These are phyloP conservation scores for Lolium perenne DNA, from an alignment of 176 grass and related monocot genomes.

Conservation along the genomic window DNA sequence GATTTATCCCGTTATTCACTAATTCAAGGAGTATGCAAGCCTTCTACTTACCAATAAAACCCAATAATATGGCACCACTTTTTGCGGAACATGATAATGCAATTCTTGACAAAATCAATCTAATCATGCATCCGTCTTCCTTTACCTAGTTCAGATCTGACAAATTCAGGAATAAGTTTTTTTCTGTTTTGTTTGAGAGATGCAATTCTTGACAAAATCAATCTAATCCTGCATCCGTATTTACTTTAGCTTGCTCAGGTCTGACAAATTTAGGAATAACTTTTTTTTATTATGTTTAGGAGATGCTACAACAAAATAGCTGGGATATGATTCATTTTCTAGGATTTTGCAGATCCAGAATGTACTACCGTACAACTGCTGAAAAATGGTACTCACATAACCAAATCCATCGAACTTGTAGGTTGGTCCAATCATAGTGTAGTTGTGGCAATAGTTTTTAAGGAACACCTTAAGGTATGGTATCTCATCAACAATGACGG, in stretches of 20 bases:
- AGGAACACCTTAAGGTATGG: slow-evolving; percentile 90
- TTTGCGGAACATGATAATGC: background rate
- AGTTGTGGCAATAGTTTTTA: slow-evolving; percentile 58
- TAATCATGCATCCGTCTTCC: background rate
- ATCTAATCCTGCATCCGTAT: too few species aligned
- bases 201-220: background rate
- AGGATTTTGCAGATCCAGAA: background rate
- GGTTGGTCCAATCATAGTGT: slow-evolving; percentile 72
- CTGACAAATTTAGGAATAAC: too few species aligned
- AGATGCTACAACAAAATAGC: background rate
- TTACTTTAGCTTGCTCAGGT: too few species aligned
- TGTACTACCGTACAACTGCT: background rate
- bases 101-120: background rate
- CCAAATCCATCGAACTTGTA: slow-evolving; percentile 87
- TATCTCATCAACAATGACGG: slow-evolving; percentile 82
- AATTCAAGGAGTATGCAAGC: slow-evolving; percentile 16
- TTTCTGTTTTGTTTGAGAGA: background rate
- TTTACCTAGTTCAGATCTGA: background rate
- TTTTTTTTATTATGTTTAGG: too few species aligned
- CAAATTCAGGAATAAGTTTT: background rate
- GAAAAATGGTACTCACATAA: slow-evolving; percentile 68
- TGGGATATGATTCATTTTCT: background rate
- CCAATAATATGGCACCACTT: slow-evolving; percentile 7
- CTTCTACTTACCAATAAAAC: background rate
- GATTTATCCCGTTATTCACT: slow-evolving; percentile 6